Base-by-base conservation (phyloP, 1,139 yeast genomes). In the Taiozyma onychis region DNA sequence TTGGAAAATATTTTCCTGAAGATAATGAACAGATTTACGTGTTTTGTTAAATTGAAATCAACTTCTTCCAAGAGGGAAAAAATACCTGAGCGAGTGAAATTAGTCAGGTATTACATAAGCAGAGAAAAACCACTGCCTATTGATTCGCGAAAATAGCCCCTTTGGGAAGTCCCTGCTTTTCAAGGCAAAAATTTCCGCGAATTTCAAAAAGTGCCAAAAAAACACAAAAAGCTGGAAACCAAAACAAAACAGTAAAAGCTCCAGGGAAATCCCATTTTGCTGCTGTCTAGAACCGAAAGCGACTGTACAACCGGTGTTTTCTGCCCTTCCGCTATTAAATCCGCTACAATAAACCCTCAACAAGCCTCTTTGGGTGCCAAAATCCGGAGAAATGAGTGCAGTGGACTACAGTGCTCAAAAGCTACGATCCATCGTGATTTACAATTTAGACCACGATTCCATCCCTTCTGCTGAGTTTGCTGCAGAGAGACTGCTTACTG, bases 391-490 rank as follows among this genome's bases (percentile, higher is more conserved):
- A 16, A 58, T 57, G 59, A 57, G 57, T 39, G 18, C 44, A 30
- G 54, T 65, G 48, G 68, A 62, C 22, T 67, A 64, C 47, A 56
- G 69, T 30, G 56, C 60, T 4, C 66, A 67, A 52, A 66, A 79
- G 54, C 74, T 83, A 41, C 72, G 85, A 44, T 77, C 84, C 32
- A 70, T 76, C 10, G 75, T 86, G 22, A 71, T 88, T 65, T 88
- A 88, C 59, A 79, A 87, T 16, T 66, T 89, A 43, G 96, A 89
- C 61, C 78, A 79, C 53, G 88, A 84, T 62, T 76, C 87, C 59
- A 72, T 80, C 49, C 69, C 73, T 24, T 85, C 88, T 48, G 96
- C 96, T 3, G 89, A 83, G 64, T 87, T 89, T 69, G 87, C 93
- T 13, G 78, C 88, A 37, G 96, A 89, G 61, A 73, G 95, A 55